phyloP scores from a whole-genome alignment of 495 filamentous ascomycete species.

The Penicillium samsonianum region DNA sequence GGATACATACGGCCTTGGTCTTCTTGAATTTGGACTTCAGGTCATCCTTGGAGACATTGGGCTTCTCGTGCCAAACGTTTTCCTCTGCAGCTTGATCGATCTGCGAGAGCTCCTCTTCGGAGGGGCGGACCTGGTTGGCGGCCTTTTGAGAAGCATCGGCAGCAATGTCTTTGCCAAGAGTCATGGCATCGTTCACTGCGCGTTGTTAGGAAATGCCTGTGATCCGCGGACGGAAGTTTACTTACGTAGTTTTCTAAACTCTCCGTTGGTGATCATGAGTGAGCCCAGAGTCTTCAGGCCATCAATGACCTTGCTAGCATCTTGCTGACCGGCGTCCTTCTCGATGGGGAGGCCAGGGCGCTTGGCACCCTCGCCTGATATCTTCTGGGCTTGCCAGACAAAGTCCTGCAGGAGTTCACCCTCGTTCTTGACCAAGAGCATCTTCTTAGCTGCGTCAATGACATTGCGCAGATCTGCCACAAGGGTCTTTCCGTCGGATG shows the following conservation, averaged over 20 bases:
- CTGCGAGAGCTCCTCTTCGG: constrained; percentile 71
- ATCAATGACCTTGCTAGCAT: constrained; percentile 76
- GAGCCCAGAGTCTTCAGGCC: constrained; percentile 89
- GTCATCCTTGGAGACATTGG: constrained; percentile 70
- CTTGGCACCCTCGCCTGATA: constrained; percentile 58
- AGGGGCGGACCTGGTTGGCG: constrained; percentile 75
- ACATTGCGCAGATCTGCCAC: constrained; percentile 78
- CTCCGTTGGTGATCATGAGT: constrained; percentile 90
- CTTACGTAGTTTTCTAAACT: constrained; percentile 91
- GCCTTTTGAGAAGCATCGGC: constrained; percentile 85
- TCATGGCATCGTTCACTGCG: constrained; percentile 79
- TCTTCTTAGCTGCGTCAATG: constrained; percentile 81
- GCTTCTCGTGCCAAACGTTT: constrained; percentile 91
- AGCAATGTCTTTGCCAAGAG: constrained; percentile 84
- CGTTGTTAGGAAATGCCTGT: constrained; percentile 26
- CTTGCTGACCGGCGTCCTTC: constrained; percentile 74
- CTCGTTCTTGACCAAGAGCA: constrained; percentile 93
- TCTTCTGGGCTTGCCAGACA: constrained; percentile 85
- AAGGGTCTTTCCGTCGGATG: constrained; percentile 73
- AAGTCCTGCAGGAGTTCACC: constrained; percentile 95
- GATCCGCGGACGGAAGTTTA: constrained; percentile 18
- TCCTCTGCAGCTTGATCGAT: constrained; percentile 84
- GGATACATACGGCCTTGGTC: constrained; percentile 55
- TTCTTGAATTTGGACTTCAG: constrained; percentile 68
- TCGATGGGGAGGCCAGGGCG: constrained; percentile 65